Evolutionary conservation across 2,329 filamentous ascomycete genomes (phyloP).

Genomic region (Aquanectria penicillioides): DNA sequence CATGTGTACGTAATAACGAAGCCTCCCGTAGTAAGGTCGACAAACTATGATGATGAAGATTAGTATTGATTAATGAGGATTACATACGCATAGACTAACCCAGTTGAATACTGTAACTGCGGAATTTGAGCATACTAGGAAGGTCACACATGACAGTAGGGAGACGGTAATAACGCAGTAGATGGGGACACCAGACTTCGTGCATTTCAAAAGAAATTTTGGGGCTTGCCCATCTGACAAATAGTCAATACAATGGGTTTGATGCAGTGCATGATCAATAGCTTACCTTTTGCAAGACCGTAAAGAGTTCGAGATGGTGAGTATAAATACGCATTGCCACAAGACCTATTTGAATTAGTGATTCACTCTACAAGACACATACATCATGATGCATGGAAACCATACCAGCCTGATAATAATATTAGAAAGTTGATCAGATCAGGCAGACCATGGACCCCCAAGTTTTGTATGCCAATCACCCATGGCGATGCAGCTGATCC

Average conservation of each 20-base stretch:
- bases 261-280: too few relatives aligned
- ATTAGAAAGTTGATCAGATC: slow-evolving; percentile 63
- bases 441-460: slow-evolving; percentile 60
- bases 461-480: slow-evolving; percentile 65
- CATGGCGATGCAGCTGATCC: slow-evolving; percentile 61
- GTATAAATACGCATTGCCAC: background rate
- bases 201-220: background rate
- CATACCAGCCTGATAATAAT: background rate
- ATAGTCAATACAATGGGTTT: background rate
- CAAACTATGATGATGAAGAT: background rate
- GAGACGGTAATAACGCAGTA: background rate
- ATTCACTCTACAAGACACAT: too few relatives aligned
- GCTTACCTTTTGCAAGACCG: background rate
- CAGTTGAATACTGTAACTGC: background rate
- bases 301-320: background rate
- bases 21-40: background rate
- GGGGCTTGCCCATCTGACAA: background rate
- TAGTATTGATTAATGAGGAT: too few relatives aligned
- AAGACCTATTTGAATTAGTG: too few relatives aligned
- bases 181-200: background rate
- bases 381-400: too few relatives aligned
- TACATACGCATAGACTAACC: background rate
- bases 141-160: background rate
- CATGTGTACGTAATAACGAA: background rate
- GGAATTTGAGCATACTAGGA: background rate